Conservation (phyloP, 495 filamentous ascomycete species). For the Penicillium parvum region DNA sequence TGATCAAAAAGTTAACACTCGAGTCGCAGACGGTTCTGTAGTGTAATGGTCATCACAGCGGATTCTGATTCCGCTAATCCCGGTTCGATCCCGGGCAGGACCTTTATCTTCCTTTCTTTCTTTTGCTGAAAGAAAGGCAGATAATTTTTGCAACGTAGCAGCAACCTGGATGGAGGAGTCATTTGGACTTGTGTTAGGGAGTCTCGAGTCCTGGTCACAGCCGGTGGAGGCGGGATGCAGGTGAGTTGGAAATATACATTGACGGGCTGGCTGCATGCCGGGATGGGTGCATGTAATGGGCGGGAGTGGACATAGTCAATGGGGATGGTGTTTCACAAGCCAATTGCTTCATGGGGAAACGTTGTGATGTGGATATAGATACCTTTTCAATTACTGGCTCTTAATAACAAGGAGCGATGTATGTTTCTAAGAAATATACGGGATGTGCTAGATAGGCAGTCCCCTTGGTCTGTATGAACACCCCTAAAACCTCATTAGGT, state of each 20-base stretch:
- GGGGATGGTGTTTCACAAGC: too few relatives aligned
- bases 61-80: conserved; percentile 39
- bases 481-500: too few relatives aligned
- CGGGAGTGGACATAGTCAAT: too few relatives aligned
- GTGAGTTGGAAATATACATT: neutral
- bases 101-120: conserved; percentile 13
- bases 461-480: too few relatives aligned
- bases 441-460: too few relatives aligned
- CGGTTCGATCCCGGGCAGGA: conserved; percentile 39
- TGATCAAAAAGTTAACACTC: neutral
- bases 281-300: too few relatives aligned
- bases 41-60: conserved; percentile 19
- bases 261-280: neutral
- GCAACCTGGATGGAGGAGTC: too few relatives aligned
- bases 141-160: neutral
- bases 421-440: too few relatives aligned
- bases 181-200: neutral
- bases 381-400: too few relatives aligned
- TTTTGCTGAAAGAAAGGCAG: neutral
- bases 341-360: too few relatives aligned
- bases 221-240: neutral
- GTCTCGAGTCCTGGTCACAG: neutral
- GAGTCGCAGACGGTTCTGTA: neutral
- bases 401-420: too few relatives aligned
- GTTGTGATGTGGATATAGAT: too few relatives aligned